Evolutionary conservation across 1,284 basidiomycete species (phyloP), one percentile per base, ranked within the genome.

Genomic region (Sphaerobolus stellatus): DNA sequence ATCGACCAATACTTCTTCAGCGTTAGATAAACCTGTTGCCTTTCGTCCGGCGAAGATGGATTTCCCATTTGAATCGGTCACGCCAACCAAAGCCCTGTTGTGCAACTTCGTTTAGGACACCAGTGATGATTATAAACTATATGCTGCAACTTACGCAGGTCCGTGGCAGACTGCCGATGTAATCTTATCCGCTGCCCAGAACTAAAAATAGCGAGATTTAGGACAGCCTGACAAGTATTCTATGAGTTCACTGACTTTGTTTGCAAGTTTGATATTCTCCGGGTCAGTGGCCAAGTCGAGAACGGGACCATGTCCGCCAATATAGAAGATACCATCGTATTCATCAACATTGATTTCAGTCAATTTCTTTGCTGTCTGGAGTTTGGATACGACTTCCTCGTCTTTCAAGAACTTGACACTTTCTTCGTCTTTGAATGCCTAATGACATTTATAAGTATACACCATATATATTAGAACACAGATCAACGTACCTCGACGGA

Each of bases 321-420:
- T 78, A 66, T 90, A 90, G 71, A 90, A 92, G 58, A 93, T 73
- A 13, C 83, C 90, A 54, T 79, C 83, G 64, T 88, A 93, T 59
- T 88, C 82, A 11, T 72, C 66, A 3, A 68, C 70, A 49, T 80
- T 76, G 61, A 92, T 77, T 1, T 84, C 79, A 1, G 76, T 71
- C 48, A 92, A 74, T 68, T 77, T 81, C 69, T 84, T 81, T 5
- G 88, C 82, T 48, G 73, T 74, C 22, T 77, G 76, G 44, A 90
- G 67, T 66, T 87, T 82, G n/a, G 65, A 54, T 59, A 80, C 75
- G 48, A 86, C 83, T 27, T 74, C 75, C 3, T 70, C 60, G 64
- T 90, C 87, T 3, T 75, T 70, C 57, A 89, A 71, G 76, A 92
- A 93, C 55, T 79, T 78, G 57, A 77, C 70, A 51, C 74, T 74